Evolutionary conservation across 495 filamentous ascomycete species (phyloP).

Genomic region (Aspergillus indologenus): DNA sequence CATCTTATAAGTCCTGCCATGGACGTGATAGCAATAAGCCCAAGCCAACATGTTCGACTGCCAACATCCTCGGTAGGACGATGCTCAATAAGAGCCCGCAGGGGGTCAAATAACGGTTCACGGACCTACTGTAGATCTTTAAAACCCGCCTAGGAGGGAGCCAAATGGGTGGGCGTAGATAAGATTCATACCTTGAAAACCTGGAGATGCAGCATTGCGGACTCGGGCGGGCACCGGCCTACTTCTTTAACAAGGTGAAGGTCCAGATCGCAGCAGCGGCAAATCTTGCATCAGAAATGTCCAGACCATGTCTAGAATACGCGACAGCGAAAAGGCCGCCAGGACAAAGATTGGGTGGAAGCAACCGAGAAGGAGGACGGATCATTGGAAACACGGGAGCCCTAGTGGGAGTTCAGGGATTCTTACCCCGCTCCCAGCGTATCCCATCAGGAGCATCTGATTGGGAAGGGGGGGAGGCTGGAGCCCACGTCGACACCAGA

Average conservation of each 20-base stretch:
- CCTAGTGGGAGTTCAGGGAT: slow-evolving; percentile 17
- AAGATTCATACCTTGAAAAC: neutral
- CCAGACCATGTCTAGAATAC: neutral
- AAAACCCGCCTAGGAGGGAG: neutral
- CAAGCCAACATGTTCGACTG: neutral
- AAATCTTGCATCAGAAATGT: slow-evolving; percentile 1
- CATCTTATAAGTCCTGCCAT: neutral
- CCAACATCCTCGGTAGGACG: neutral
- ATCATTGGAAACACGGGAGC: slow-evolving; percentile 3
- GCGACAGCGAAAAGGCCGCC: neutral
- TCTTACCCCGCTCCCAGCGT: slow-evolving; percentile 17
- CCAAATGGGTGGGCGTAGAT: neutral
- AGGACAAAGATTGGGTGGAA: neutral
- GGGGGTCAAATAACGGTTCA: slow-evolving; percentile 5
- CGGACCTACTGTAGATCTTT: slow-evolving; percentile 2
- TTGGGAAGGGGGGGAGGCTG: slow-evolving; percentile 7
- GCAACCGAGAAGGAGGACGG: neutral
- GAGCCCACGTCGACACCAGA: slow-evolving; percentile 3
- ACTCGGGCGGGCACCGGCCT: neutral
- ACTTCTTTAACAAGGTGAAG: neutral
- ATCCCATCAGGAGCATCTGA: slow-evolving; percentile 13
- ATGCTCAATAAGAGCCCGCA: neutral
- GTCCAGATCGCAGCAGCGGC: neutral
- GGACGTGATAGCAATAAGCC: neutral
- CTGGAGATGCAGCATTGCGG: neutral